phyloP scores from a whole-genome alignment of 495 filamentous ascomycete genomes.

The Hypomontagnella monticulosa region DNA sequence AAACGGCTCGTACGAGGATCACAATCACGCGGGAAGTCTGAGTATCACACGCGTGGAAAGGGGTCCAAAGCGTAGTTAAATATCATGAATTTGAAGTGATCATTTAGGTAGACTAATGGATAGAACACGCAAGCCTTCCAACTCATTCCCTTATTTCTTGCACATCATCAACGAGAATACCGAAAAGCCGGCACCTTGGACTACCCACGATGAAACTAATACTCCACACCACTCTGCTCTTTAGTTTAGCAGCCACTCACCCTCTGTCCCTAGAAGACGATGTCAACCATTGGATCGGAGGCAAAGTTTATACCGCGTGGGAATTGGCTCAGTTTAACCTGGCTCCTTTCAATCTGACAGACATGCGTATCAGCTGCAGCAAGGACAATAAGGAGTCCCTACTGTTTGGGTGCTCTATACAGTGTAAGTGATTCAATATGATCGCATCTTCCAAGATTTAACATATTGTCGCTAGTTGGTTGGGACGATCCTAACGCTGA shows the following conservation, averaged over 20 bases:
- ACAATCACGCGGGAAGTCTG: neutral
- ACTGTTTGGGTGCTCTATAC: constrained; percentile 34
- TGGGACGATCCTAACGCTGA: constrained; percentile 52
- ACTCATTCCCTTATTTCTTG: neutral
- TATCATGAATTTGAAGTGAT: neutral
- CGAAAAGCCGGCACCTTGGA: neutral
- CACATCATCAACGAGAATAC: neutral
- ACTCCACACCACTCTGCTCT: neutral
- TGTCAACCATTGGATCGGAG: neutral
- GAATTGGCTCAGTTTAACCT: constrained; percentile 41
- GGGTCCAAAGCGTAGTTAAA: neutral
- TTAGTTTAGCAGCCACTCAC: neutral
- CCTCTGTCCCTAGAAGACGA: neutral
- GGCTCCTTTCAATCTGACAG: constrained; percentile 35
- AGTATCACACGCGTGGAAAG: neutral
- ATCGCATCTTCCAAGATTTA: neutral
- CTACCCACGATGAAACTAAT: constrained; percentile 5
- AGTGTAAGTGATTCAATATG: constrained; percentile 31
- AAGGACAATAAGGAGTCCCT: constrained; percentile 6
- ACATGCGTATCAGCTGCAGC: constrained; percentile 39
- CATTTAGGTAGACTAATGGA: no score
- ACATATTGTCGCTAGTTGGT: constrained; percentile 34
- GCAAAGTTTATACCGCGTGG: neutral
- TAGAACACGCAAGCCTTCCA: no score
- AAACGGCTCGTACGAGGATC: constrained; percentile 8